Base-by-base conservation (phyloP, 2,329 filamentous ascomycete species). In the Talaromyces sp. region DNA sequence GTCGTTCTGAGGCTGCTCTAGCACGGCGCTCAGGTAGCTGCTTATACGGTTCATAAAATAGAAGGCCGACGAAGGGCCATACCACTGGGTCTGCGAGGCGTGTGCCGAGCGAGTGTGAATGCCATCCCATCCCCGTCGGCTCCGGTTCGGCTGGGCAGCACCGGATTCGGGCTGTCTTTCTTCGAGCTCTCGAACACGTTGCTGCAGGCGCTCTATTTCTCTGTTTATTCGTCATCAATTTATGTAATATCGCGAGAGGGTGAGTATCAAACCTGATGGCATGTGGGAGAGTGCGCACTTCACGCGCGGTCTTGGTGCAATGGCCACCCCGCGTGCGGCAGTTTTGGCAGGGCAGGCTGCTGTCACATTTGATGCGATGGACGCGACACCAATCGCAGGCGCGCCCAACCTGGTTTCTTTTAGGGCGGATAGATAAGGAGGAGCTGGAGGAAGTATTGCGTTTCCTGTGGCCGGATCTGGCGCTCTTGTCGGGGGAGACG, bases 41-140 rank as follows among this genome's bases (percentile, higher is more conserved):
- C 70, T 75, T 59, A 82, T 73, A 36, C 78, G 74, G 17, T 70
- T 70, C 57, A 80, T 76, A 65, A 81, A 82, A 68, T 78, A 81
- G 63, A 76, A 77, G 13, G 73, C 66, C 5, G 80, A 82, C 2
- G 78, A 74, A 0, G 78, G 73, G 2, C 80, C 80, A 65, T 79
- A 81, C 65, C 74, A 80, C 11, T 75, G 73, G 19, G 69, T 69
- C 59, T 76, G 72, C 22, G 71, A 72, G 1, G 73, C 73, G 4
- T 73, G 69, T 0, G 75, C 71, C 1, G 73, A 75, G 19, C 72
- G 69, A 8, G 75, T 72, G 47, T 74, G 71, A 42, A 80, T 75
- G 28, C 75, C 72, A 17, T 77, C 75, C 75, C 74, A 77, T 66
- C 69, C 47, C 67, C 72, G 60, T 67, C 71, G 56, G 53, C 62